Conservation (phyloP, 2,329 filamentous ascomycete genomes). For the Diaporthe velutina region DNA sequence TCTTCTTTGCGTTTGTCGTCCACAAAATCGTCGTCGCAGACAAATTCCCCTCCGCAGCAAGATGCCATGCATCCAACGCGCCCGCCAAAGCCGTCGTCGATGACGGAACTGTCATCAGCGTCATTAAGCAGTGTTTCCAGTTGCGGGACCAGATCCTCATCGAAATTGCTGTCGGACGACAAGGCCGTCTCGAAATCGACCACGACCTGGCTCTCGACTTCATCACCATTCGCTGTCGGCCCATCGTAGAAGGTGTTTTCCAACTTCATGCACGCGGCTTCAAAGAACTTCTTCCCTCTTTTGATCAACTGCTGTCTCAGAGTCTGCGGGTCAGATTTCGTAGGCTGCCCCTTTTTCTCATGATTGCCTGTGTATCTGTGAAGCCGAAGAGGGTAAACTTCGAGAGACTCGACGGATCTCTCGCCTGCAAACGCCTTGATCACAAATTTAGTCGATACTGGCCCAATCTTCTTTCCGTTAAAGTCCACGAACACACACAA, state of each 20-base stretch:
- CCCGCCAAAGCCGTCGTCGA: too few species aligned
- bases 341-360: too few species aligned
- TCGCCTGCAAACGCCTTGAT: slow-evolving; percentile 46
- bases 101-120: background rate
- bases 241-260: slow-evolving; percentile 49
- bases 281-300: slow-evolving; percentile 43
- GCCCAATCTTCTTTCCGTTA: slow-evolving; percentile 48
- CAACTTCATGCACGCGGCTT: slow-evolving; percentile 36
- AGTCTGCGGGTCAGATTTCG: too few species aligned
- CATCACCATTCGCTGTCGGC: slow-evolving; percentile 43
- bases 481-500: slow-evolving; percentile 48
- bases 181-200: slow-evolving; percentile 49
- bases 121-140: background rate
- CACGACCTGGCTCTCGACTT: slow-evolving; percentile 50
- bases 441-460: slow-evolving; percentile 42
- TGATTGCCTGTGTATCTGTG: background rate
- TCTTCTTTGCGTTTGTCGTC: slow-evolving; percentile 33
- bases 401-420: slow-evolving; percentile 43
- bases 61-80: too few species aligned
- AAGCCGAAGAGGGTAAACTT: slow-evolving; percentile 46
- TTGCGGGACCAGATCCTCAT: background rate
- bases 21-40: slow-evolving; percentile 33
- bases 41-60: slow-evolving; percentile 31
- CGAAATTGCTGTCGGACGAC: slow-evolving; percentile 4
- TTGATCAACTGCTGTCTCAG: slow-evolving; percentile 40